Percentiles rank a stretch among this genome's conserved stretches.
phyloP scores from a whole-genome alignment of 495 filamentous ascomycete genomes.

The Extremus antarcticus region DNA sequence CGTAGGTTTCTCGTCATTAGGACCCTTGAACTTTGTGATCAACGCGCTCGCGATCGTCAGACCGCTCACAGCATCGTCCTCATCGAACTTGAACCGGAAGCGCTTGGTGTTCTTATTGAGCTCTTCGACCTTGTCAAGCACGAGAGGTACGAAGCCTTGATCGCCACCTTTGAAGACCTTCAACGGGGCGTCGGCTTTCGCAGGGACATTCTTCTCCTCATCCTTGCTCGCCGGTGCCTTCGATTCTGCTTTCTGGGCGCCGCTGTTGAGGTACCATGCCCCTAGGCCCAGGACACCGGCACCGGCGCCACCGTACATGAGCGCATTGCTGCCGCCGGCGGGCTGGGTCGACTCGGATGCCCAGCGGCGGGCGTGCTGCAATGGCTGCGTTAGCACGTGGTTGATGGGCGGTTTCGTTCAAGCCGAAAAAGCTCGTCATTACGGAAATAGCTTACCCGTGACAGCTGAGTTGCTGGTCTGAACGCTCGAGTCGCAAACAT shows the following conservation, averaged over 20 bases:
- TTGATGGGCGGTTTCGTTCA: background rate
- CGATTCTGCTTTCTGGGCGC: constrained; percentile 1
- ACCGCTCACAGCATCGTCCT: constrained; percentile 72
- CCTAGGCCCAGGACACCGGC: constrained; percentile 21
- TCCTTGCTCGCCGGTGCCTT: constrained; percentile 12
- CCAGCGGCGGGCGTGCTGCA: constrained; percentile 33
- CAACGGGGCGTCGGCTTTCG: background rate
- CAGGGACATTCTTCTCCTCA: constrained; percentile 20
- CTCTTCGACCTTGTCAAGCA: constrained; percentile 62
- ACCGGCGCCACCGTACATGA: constrained; percentile 19
- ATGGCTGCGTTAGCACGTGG: background rate
- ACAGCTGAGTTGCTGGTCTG: constrained; percentile 4
- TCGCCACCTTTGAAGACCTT: constrained; percentile 64
- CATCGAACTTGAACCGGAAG: constrained; percentile 72
- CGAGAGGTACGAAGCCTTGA: constrained; percentile 71
- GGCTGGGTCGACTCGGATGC: constrained; percentile 28
- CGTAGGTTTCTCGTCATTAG: constrained; percentile 65
- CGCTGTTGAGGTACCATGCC: constrained; percentile 22
- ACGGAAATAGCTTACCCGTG: background rate
- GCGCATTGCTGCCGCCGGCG: constrained; percentile 16
- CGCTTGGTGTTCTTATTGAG: constrained; percentile 87
- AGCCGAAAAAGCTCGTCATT: background rate
- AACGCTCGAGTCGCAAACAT: constrained; percentile 4
- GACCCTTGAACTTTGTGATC: constrained; percentile 75
- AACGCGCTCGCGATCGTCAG: constrained; percentile 72